Evolutionary conservation across 2,329 filamentous ascomycete species (phyloP).

Genomic region (Neopestalotiopsis sp.): DNA sequence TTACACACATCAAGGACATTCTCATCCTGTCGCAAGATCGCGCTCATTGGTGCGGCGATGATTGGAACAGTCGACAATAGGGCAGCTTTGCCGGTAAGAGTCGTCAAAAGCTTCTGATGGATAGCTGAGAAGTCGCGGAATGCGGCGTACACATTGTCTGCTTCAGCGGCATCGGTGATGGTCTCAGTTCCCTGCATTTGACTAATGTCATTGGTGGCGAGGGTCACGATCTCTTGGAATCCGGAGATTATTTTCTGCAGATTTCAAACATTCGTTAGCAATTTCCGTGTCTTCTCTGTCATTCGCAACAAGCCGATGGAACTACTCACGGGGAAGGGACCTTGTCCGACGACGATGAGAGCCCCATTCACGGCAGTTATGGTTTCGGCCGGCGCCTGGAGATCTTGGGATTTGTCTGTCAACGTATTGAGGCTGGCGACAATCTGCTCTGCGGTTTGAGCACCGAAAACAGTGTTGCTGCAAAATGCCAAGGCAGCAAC

Average conservation of each 20-base stretch:
- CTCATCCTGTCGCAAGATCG: constrained; percentile 34
- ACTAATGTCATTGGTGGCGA: constrained; percentile 23
- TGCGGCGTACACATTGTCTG: constrained; percentile 30
- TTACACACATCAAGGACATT: constrained; percentile 31
- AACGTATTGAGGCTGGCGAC: constrained; percentile 31
- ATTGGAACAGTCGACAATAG: constrained; percentile 33
- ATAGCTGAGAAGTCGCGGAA: constrained; percentile 37
- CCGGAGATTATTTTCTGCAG: constrained; percentile 32
- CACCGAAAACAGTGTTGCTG: not conserved
- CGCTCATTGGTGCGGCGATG: constrained; percentile 34
- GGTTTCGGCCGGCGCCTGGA: constrained; percentile 32
- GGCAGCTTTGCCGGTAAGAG: constrained; percentile 41
- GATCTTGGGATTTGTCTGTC: constrained; percentile 31
- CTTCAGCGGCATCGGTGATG: constrained; percentile 22
- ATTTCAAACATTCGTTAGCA: not conserved
- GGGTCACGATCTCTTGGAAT: constrained; percentile 36
- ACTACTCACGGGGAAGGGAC: constrained; percentile 32
- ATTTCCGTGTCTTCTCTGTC: not conserved
- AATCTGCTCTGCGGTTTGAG: constrained; percentile 25
- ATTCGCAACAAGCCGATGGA: too few species aligned
- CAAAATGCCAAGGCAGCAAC: not conserved
- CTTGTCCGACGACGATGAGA: constrained; percentile 33
- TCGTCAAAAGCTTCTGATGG: constrained; percentile 39
- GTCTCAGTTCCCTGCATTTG: constrained; percentile 26
- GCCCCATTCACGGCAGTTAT: constrained; percentile 34